Conservation (phyloP, 768 basidiomycete species). For the Tylopilus intermedius region DNA sequence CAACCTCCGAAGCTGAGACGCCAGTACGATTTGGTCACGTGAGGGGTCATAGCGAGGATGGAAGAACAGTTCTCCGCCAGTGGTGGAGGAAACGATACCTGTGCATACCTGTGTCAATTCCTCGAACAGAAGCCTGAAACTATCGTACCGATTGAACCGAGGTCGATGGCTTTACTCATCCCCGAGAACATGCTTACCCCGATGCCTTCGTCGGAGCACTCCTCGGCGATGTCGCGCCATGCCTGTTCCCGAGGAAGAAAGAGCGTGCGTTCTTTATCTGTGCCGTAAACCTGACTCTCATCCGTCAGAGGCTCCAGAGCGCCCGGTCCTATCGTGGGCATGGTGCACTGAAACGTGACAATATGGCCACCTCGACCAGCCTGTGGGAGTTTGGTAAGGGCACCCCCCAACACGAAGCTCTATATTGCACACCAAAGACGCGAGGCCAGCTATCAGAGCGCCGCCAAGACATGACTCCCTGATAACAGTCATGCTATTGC, state of each 20-base stretch:
- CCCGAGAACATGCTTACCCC: conserved; percentile 88
- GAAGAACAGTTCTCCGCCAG: conserved; percentile 89
- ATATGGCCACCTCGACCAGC: conserved; percentile 74
- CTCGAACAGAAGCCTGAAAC: conserved; percentile 1
- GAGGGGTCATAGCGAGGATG: conserved; percentile 80
- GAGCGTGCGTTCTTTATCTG: conserved; percentile 80
- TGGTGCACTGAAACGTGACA: conserved; percentile 61
- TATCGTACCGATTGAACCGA: conserved; percentile 74
- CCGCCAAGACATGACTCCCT: conserved; percentile 73
- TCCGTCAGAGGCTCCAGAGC: conserved; percentile 51
- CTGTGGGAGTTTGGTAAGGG: conserved; percentile 29
- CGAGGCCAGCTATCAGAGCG: conserved; percentile 64
- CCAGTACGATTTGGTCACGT: conserved; percentile 59
- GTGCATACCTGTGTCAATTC: conserved; percentile 4
- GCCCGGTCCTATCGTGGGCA: conserved; percentile 73
- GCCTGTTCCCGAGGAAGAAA: conserved; percentile 71
- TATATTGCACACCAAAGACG: conserved; percentile 55
- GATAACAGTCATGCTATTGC: conserved; percentile 46
- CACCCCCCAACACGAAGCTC: conserved; percentile 11
- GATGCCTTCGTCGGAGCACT: conserved; percentile 84
- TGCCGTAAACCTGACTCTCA: conserved; percentile 69
- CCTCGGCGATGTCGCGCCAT: conserved; percentile 83
- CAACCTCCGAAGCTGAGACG: conserved; percentile 73
- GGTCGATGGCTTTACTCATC: conserved; percentile 73
- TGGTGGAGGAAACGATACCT: conserved; percentile 65